phyloP scores from a whole-genome alignment of 192 early-diverging fungal species.

The Coemansia sp. region DNA sequence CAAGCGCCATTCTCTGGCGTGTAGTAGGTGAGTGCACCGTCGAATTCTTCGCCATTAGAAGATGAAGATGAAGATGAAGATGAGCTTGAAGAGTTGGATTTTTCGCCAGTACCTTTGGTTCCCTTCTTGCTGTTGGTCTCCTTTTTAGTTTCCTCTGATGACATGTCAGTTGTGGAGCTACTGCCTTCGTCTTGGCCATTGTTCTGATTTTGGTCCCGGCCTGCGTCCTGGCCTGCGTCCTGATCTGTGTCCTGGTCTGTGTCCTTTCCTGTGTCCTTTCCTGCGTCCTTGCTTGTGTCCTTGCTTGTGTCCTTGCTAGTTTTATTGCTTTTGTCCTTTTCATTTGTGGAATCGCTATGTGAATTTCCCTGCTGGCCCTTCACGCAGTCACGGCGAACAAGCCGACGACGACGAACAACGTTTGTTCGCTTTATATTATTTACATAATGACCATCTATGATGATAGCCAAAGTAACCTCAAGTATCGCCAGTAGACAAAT shows the following conservation, averaged over 20 bases:
- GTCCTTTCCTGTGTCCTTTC: neutral
- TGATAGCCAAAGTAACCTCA: neutral
- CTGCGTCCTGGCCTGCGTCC: too few species aligned
- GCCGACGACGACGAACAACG: neutral
- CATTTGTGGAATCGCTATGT: neutral
- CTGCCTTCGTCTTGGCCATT: too few species aligned
- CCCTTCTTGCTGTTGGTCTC: too few species aligned
- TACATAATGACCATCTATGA: neutral
- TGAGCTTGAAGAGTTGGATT: neutral
- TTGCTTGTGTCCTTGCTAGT: too few species aligned
- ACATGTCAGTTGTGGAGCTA: too few species aligned
- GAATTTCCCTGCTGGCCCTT: conserved; percentile 1
- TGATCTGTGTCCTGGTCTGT: too few species aligned
- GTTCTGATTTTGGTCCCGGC: too few species aligned
- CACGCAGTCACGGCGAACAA: conserved; percentile 9
- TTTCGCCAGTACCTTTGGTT: too few species aligned
- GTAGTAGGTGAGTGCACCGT: conserved; percentile 26
- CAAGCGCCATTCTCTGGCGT: conserved; percentile 33
- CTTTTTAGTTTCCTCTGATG: too few species aligned
- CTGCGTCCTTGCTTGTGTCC: neutral
- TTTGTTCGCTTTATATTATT: neutral
- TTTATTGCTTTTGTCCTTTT: neutral
- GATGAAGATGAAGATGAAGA: neutral
- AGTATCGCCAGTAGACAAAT: neutral
- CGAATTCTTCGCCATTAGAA: conserved; percentile 8